phyloP scores from a whole-genome alignment of 2,329 filamentous ascomycete genomes.

The Exophiala lecanii-corni region DNA sequence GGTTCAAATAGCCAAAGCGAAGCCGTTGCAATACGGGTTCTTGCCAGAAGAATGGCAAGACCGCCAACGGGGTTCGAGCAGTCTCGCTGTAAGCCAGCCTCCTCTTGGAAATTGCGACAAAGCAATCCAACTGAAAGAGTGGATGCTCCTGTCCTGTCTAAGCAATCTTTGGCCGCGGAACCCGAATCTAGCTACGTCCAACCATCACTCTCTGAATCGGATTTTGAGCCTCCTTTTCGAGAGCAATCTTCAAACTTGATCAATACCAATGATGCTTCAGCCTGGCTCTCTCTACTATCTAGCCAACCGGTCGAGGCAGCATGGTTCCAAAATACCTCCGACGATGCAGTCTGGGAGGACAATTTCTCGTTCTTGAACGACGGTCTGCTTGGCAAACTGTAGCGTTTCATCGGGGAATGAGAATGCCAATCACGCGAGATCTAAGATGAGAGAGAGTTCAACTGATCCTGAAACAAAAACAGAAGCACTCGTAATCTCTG shows the following conservation, averaged over 20 bases:
- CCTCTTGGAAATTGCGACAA: not conserved
- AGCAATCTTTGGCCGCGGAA: too few relatives aligned
- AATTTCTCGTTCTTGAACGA: conserved; percentile 11
- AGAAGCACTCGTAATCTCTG: too few relatives aligned
- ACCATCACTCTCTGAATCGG: not conserved
- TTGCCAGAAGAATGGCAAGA: conserved; percentile 7
- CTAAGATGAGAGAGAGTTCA: too few relatives aligned
- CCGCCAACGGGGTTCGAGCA: conserved; percentile 1
- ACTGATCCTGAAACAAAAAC: too few relatives aligned
- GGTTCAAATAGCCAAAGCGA: conserved; percentile 11
- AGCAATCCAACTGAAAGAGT: too few relatives aligned
- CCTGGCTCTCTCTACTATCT: conserved; percentile 3
- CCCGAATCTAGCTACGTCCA: not conserved
- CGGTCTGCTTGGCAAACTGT: conserved; percentile 8
- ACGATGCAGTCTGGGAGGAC: conserved; percentile 6
- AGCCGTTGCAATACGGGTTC: conserved; percentile 9
- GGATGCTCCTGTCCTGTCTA: too few relatives aligned
- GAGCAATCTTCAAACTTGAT: not conserved
- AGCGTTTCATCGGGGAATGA: not conserved
- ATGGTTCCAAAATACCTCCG: conserved; percentile 4
- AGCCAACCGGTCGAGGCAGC: conserved; percentile 2
- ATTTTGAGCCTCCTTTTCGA: not conserved
- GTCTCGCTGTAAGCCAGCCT: not conserved
- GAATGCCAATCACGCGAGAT: not conserved
- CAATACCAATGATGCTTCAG: conserved; percentile 3